Conservation (phyloP, 2,329 filamentous ascomycete species). For the Fusarium fujikuroi region DNA sequence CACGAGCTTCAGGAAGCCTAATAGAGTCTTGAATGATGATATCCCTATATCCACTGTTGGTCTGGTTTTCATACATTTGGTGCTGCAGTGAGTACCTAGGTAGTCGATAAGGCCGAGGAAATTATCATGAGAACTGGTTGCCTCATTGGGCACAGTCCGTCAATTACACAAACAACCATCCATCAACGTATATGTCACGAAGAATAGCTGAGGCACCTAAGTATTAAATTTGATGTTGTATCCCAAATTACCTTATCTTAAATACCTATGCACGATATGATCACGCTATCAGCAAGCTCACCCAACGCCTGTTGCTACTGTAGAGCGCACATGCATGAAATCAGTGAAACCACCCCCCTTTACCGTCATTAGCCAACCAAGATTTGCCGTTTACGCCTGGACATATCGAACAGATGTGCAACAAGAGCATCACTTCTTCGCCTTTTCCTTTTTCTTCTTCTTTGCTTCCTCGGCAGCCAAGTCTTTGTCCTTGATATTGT, state of each 20-base stretch:
- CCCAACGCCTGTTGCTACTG: neutral
- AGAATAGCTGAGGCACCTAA: neutral
- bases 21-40: neutral
- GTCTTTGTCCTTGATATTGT: constrained; percentile 54
- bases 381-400: neutral
- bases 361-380: neutral
- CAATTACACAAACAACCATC: neutral
- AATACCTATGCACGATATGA: neutral
- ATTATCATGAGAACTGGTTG: neutral
- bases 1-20: neutral
- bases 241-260: neutral
- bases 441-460: constrained; percentile 43
- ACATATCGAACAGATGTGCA: neutral
- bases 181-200: neutral
- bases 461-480: constrained; percentile 21
- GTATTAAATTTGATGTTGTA: neutral
- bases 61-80: neutral
- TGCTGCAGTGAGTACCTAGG: neutral
- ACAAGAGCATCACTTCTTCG: constrained; percentile 16
- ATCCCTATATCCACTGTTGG: neutral
- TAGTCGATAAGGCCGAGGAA: too few relatives aligned
- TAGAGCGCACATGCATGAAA: neutral
- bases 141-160: neutral
- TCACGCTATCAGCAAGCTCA: neutral
- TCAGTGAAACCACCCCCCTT: neutral